Base-by-base conservation (phyloP, 106 monocot species). In the Dioscorea zingiberensis region DNA sequence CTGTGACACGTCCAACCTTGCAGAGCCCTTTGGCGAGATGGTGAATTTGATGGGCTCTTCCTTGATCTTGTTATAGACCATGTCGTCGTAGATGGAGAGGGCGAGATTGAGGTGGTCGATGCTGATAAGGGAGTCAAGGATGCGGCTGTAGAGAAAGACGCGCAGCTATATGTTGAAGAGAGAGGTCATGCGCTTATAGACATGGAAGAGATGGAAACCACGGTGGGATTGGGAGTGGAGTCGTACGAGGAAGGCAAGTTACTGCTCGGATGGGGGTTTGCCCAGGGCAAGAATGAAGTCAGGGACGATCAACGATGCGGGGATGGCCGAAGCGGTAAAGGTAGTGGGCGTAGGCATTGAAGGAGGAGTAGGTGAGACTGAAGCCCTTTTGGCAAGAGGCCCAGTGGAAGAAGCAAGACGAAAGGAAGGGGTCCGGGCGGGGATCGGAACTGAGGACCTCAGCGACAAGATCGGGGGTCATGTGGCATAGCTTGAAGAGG, bases 161-260 rank as follows among this genome's bases (percentile, higher is more conserved):
- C 86, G 67, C 1, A 81, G 83, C 28, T 63, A 74, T 19, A 91
- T 60, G 29, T 59, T 67, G 55, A 86, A 88, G 24, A 79, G 54
- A 24, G 45, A 13, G 28, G 83, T 56, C 77, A 92, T 81, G 45
- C 75, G 78, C 27, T 60, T 49, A 64, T 83, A 84, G n/a, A 81
- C 38, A 61, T 89, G 74, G 62, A 81, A 74, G 24, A 85, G 12
- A 3, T 79, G 72, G 48, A 88, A 81, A 12, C 78, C 76, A 22
- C 88, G 83, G 32, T 81, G 57, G 0, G 97, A 70, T 21, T 79
- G 77, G 49, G 88, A 73, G 69, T 97, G 88, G 59, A 88, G 47
- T 11, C 85, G 69, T 45, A 92, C 73, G 45, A 97, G 88, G 70
- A 97, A 81, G 73, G 88, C 88, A 66, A 97, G 92, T 72, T 97